Base-by-base conservation (phyloP, 2,329 filamentous ascomycete genomes). In the Botrytis squamosa region DNA sequence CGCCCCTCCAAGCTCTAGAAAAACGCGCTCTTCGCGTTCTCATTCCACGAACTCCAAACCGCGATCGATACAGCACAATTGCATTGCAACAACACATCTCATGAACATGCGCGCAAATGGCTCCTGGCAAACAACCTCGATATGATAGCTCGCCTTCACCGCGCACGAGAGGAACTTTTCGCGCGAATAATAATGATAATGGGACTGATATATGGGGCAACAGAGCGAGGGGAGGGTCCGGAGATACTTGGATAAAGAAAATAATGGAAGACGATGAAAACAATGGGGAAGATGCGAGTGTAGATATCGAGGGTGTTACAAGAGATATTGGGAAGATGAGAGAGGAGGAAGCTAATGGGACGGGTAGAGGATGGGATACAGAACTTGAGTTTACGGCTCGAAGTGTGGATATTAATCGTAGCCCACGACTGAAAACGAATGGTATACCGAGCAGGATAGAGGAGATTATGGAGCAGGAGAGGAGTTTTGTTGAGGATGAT, bases 331-430 rank as follows among this genome's bases (percentile, higher is more conserved):
- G 71, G 38, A 72, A 72, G 33, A 46, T 72, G 52, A 72, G 63
- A 70, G 68, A 63, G 14, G 68, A 70, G 42, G 68, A 63, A n/a
- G 40, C 52, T 7, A 49, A 67, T 57, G 52, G 65, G 52, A 68
- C 63, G 29, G 71, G 65, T 29, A 67, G 52, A 25, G 59, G 49
- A 29, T 80, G 78, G 77, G 73, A 77, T 70, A 77, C 77, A 40
- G 79, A 80, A 49, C 62, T 78, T 16, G 79, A 81, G 55, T 80
- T 81, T 71, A 80, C 79, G 6, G 76, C 78, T 29, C 74, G 74
- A 25, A 79, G 77, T 40, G 57, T 80, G 55, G 74, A 76, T 68
- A 71, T 78, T 33, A 75, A 74, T 66, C 76, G 73, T 22, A 80
- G 79, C 62, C 72, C 66, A 57, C 38, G 71, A 40, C 46, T 72